Percentiles rank a stretch among this genome's conserved stretches.
Conservation (phyloP, 2,329 filamentous ascomycete genomes). For the Colletotrichum acutatum region DNA sequence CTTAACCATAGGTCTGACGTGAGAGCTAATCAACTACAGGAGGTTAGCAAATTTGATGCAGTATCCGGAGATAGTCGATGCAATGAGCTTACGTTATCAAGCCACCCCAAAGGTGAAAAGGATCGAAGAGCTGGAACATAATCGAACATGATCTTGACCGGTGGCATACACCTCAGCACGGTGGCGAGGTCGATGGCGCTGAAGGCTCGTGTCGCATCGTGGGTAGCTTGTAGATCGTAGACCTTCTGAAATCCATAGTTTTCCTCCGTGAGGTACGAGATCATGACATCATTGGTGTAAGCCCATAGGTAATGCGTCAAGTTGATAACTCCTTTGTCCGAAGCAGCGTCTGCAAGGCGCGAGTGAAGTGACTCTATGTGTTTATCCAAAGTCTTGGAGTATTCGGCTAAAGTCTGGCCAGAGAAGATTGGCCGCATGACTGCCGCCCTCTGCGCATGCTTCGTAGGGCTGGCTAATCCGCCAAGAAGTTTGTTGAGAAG, state of each 20-base stretch:
- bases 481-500: constrained; percentile 33
- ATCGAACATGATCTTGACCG: constrained; percentile 30
- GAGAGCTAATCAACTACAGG: constrained; percentile 4
- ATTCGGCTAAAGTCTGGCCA: constrained; percentile 25
- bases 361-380: constrained; percentile 19
- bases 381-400: constrained; percentile 5
- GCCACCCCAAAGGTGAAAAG: constrained; percentile 35
- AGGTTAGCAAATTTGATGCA: not conserved
- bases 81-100: constrained; percentile 29
- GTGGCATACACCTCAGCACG: constrained; percentile 32
- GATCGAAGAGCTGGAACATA: constrained; percentile 17
- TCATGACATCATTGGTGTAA: constrained; percentile 37
- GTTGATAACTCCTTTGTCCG: not conserved
- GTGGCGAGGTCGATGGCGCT: constrained; percentile 37
- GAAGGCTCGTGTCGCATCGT: constrained; percentile 35
- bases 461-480: constrained; percentile 17
- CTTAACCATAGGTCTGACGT: constrained; percentile 15
- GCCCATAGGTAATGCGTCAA: constrained; percentile 33
- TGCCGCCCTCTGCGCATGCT: constrained; percentile 30
- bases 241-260: constrained; percentile 29
- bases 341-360: constrained; percentile 3
- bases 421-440: constrained; percentile 35
- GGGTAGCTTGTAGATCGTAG: constrained; percentile 20
- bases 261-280: constrained; percentile 34
- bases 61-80: not conserved